Evolutionary conservation across 73 alveolate species (phyloP).

Genomic region (Effrenium voratum): DNA sequence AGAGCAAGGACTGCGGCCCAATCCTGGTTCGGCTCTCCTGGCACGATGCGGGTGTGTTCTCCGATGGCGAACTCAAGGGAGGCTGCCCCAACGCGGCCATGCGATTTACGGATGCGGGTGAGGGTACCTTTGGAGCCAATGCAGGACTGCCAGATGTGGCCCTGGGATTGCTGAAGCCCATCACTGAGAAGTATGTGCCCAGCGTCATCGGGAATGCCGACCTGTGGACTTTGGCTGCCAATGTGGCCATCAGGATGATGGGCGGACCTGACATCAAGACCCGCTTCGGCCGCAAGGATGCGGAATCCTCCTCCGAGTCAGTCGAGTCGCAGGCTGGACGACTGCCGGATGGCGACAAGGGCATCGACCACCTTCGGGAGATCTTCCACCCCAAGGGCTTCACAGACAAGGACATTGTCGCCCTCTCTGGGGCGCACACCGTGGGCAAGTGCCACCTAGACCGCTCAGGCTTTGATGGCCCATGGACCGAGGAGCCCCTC

Average conservation of each 20-base stretch:
- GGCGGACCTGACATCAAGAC: slow-evolving; percentile 84
- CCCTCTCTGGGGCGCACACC: slow-evolving; percentile 88
- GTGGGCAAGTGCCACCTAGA: slow-evolving; percentile 89
- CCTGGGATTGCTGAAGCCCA: slow-evolving; percentile 65
- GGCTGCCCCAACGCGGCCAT: slow-evolving; percentile 93
- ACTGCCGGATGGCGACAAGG: slow-evolving; percentile 50
- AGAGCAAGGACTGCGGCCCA: slow-evolving; percentile 75
- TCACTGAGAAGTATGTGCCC: slow-evolving; percentile 79
- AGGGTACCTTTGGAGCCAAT: slow-evolving; percentile 83
- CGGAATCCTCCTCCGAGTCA: neutral
- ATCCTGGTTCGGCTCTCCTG: slow-evolving; percentile 82
- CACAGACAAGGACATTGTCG: slow-evolving; percentile 85
- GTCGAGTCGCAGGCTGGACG: slow-evolving; percentile 48
- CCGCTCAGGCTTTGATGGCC: slow-evolving; percentile 83
- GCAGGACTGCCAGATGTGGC: slow-evolving; percentile 90
- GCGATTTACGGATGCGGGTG: slow-evolving; percentile 88
- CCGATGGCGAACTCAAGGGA: slow-evolving; percentile 72
- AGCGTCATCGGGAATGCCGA: slow-evolving; percentile 61
- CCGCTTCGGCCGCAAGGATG: slow-evolving; percentile 64
- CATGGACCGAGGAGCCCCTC: slow-evolving; percentile 73
- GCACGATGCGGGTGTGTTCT: slow-evolving; percentile 92
- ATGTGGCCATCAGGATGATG: slow-evolving; percentile 81
- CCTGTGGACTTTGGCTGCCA: slow-evolving; percentile 64
- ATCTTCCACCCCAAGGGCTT: slow-evolving; percentile 61
- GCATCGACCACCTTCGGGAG: slow-evolving; percentile 19